phyloP scores from a whole-genome alignment of 2,329 filamentous ascomycete genomes.

The Cercospora brassicicola region DNA sequence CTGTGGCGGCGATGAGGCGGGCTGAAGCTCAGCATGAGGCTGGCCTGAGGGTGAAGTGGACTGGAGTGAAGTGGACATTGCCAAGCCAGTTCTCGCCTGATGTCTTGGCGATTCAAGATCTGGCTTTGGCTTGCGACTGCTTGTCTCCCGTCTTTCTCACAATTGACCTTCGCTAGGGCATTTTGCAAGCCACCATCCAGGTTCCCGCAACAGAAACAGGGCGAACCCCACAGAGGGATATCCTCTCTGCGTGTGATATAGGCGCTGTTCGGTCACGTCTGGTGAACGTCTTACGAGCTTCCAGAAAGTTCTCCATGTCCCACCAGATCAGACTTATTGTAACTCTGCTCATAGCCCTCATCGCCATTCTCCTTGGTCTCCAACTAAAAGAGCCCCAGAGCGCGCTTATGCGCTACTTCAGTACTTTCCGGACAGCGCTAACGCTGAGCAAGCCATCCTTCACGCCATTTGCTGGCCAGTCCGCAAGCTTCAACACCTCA shows the following conservation, averaged over 20 bases:
- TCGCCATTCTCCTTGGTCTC: slow-evolving; percentile 11
- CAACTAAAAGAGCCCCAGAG: slow-evolving; percentile 11
- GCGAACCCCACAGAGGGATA: neutral
- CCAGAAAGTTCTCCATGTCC: slow-evolving; percentile 17
- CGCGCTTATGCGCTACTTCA: slow-evolving; percentile 16
- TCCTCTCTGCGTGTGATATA: neutral
- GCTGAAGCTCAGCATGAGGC: neutral
- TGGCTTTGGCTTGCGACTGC: neutral
- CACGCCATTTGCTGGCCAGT: slow-evolving; percentile 2
- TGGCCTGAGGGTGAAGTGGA: neutral
- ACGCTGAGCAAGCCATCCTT: slow-evolving; percentile 10
- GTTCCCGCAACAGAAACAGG: neutral
- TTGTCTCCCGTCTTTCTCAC: neutral
- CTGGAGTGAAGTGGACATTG: neutral
- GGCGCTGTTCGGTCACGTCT: neutral
- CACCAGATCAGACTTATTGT: slow-evolving; percentile 2
- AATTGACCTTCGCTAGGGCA: neutral
- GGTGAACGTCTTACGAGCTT: neutral
- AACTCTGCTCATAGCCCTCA: neutral
- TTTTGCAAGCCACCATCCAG: neutral
- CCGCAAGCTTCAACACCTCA: neutral
- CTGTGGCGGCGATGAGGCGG: neutral
- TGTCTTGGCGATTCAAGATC: neutral
- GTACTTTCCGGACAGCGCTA: neutral
- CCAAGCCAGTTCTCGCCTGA: neutral